Evolutionary conservation across 495 filamentous ascomycete genomes (phyloP), one percentile per base, ranked within the genome.

Genomic region (Penicillium roqueforti): DNA sequence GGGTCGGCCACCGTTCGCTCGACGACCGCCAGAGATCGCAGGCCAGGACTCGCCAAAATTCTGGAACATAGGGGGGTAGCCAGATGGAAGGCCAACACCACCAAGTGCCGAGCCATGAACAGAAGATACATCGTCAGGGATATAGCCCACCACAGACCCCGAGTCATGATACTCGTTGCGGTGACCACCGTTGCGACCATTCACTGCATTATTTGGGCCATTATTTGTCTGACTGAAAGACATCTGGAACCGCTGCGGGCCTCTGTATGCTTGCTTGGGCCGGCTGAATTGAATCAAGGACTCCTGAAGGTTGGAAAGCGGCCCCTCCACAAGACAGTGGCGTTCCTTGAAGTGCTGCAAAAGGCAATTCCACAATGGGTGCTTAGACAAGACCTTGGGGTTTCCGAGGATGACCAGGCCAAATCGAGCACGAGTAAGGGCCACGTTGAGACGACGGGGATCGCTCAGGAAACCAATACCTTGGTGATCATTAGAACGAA

Each of bases 401-500:
- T 99, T 99, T 43, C 95, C 93, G 16, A 99, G 84, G 55, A 99
- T 96, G 41, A 95, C 93, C 47, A 97, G 72, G 43, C 93, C 93
- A 69, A 88, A 99, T 71, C 96, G 96, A 37, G 93, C 95, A 68
- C 93, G 89, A 46, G 93, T 99, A 47, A 99, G 83, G 14, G 93
- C 93, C n/a, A 99, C 93, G 66, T 99, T 99, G 60, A 99, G 85
- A 78, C 93, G 95, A 58, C 93, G 90, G 39, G 93, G 93, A 61
- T 99, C 93, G 56, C 92, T 97, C 76, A 99, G 80, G 80, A 99
- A 99, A 71, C 93, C 93, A 64, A 99, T 97, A 57, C 93, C 93
- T 73, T 99, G 93, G 66, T 99, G 95, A 60, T 97, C 95, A 61
- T 99, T 99, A 58, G 92, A 97, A 65, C 93, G 91, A 43, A 99